These are phyloP conservation scores for Pelargonium fulgidum DNA, from an alignment of 441 rosid species.

Conservation along the genomic window DNA sequence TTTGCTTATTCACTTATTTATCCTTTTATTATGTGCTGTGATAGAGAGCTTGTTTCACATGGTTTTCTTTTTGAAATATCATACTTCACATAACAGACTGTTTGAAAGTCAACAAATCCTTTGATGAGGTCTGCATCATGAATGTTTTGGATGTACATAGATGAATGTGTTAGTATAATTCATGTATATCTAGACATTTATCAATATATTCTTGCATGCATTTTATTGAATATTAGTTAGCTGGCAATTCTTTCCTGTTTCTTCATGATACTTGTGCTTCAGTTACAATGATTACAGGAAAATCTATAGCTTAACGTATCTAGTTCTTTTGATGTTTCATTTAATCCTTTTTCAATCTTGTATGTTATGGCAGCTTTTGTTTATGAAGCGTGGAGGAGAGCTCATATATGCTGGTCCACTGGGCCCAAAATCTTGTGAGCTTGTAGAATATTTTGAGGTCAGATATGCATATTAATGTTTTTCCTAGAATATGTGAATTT, in stretches of 20 bases:
- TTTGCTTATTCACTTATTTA: constrained; percentile 4
- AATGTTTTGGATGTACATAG: background rate
- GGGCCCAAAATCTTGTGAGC: constrained; percentile 51
- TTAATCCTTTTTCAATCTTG: background rate
- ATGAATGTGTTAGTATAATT: background rate
- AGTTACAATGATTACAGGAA: no score
- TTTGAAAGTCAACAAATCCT: background rate
- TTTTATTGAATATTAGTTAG: background rate
- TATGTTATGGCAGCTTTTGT: constrained; percentile 43
- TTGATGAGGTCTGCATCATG: constrained; percentile 5
- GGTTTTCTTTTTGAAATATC: constrained; percentile 12
- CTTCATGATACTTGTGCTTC: no score
- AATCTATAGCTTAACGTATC: background rate
- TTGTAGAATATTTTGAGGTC: constrained; percentile 70
- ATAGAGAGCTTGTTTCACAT: constrained; percentile 9
- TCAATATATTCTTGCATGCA: background rate
- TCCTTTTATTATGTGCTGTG: background rate
- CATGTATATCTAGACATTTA: background rate
- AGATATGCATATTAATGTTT: background rate
- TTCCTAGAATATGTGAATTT: constrained; percentile 7
- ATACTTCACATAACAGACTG: constrained; percentile 3
- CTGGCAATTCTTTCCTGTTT: background rate
- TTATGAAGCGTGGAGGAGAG: constrained; percentile 71
- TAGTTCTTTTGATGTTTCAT: background rate
- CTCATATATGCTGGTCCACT: constrained; percentile 76